Evolutionary conservation across 352 stramenopile species (phyloP), one percentile per base, ranked within the genome.

Genomic region (Bremia lactucae): DNA sequence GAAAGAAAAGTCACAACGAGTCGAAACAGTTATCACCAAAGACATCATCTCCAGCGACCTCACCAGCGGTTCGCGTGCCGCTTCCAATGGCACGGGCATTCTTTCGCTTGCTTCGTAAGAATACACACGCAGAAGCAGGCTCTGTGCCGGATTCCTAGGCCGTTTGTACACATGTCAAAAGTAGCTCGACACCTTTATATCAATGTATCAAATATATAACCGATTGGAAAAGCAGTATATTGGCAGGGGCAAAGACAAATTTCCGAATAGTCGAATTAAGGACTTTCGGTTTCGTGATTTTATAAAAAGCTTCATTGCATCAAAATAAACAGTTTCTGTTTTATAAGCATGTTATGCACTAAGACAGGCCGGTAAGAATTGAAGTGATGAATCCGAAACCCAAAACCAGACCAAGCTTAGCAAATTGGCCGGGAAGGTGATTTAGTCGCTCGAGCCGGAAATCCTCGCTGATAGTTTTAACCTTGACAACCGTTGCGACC

Each of bases 401-500:
- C 15, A 87, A 41, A 25, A 65, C 40, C 5, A 54, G 54, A 8
- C 43, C 69, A 14, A 90, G 57, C 38, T 34, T 49, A 6, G 70
- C 68, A 28, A 87, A 48, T n/a, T 62, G 55, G 16, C 75, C 64
- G 0, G 77, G 70, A 28, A 90, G 52, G 6, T 71, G 52, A 15
- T 73, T 51, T 21, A 90, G 59, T 46, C 65, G 51, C 40, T 87
- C 78, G 18, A 87, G 50, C 39, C 75, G 59, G 36, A 90, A 88
- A 7, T 68, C 67, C 33, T 90, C 78, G 38, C 55, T 68, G 13
- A 88, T 66, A 42, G 80, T 71, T 25, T 84, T 82, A 8, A 88
- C 52, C 26, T 67, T 68, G 15, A 49, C 20, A 19, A 90, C 71
- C 1, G 65, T 70, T 13, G 69, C 41, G 5, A 88, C 4, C 21